These are phyloP conservation scores for Plasmodium ovale DNA, from an alignment of 169 alveolate genomes.

Conservation along the genomic window DNA sequence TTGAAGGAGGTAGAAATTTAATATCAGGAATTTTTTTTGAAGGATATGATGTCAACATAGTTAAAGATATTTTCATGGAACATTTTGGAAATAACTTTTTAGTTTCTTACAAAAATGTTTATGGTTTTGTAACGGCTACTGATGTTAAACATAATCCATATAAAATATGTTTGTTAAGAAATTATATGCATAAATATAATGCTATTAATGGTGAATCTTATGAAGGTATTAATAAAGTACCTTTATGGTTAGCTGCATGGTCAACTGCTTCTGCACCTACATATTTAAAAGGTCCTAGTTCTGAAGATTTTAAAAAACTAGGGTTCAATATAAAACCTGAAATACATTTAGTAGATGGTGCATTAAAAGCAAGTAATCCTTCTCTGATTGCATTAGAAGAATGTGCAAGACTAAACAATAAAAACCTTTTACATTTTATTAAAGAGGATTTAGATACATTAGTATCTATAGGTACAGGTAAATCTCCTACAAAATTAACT, in stretches of 20 bases:
- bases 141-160: constrained; percentile 85
- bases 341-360: constrained; percentile 88
- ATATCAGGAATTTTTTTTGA: constrained; percentile 87
- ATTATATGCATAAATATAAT: constrained; percentile 78
- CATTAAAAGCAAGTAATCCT: constrained; percentile 84
- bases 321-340: constrained; percentile 82
- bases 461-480: constrained; percentile 80
- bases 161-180: constrained; percentile 83
- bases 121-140: constrained; percentile 86
- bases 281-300: constrained; percentile 87
- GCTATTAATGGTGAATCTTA: constrained; percentile 77
- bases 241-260: constrained; percentile 90
- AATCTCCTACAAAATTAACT: constrained; percentile 59
- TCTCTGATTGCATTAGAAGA: constrained; percentile 87
- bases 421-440: constrained; percentile 50
- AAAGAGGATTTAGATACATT: constrained; percentile 78
- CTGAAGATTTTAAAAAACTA: constrained; percentile 74
- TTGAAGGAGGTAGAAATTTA: constrained; percentile 81
- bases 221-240: constrained; percentile 84
- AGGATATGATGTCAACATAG: constrained; percentile 76
- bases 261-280: constrained; percentile 88
- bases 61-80: constrained; percentile 76
- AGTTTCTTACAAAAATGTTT: constrained; percentile 65
- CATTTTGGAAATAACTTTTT: constrained; percentile 81
- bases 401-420: constrained; percentile 75